Base-by-base conservation (phyloP, 1,284 basidiomycete genomes). In the Malassezia japonica region DNA sequence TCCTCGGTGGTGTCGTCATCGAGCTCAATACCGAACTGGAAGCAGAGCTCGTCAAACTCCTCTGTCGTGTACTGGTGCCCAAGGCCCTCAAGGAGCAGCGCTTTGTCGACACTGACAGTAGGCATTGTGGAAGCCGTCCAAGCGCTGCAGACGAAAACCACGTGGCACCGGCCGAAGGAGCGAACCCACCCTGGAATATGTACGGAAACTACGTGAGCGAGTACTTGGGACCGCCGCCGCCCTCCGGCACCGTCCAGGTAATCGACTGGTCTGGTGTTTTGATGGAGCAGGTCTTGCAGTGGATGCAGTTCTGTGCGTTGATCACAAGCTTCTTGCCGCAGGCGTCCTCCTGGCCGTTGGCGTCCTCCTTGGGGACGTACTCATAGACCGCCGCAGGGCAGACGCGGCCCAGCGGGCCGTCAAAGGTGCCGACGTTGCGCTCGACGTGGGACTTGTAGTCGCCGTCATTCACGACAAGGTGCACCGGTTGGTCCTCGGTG, bases 351-450 rank as follows among this genome's bases (percentile, higher is more conserved):
- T 79, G 78, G 0, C 76, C 77, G 13, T 70, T 77, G 5, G 77
- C 80, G 34, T 80, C 81, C 32, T 81, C 83, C 13, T 62, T 63
- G 52, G 80, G 84, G 13, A 92, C 84, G 71, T 98, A 98, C 76
- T 98, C 92, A 75, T 98, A 98, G 25, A 98, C 94, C 3, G 83
- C 87, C 0, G 94, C 94, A 0, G 92, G 94, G 75, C 94, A 98
- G 15, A 85, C 91, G 7, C 84, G 79, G 1, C 85, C 86, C 21
- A 98, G 78, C 24, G 95, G 76, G 15, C 90, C 89, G 2, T 84
- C 92, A 70, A 83, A 98, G 61, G 87, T 61, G 21, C 70, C 70
- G 23, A 69, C 64, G 29, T 96, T 96, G 48, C 76, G 76, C 61
- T 81, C 75, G 4, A 73, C 70, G 74, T 98, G 94, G 27, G 80